A percentile compares a stretch with the other conserved stretches of the same genome.
phyloP scores from a whole-genome alignment of 129 eudicot species.

The Arctium lappa region DNA sequence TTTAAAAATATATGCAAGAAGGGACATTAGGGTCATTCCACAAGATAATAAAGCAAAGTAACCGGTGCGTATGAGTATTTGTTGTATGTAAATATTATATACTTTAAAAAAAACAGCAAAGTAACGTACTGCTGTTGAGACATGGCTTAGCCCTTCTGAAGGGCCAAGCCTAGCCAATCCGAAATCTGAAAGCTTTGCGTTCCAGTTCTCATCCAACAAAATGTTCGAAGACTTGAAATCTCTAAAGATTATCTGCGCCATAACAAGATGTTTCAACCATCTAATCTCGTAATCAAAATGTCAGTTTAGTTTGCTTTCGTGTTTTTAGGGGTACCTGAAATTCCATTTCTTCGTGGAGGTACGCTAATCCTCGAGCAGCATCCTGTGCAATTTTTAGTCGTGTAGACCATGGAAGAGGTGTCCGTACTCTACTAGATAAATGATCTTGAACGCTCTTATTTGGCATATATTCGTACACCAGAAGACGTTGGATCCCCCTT shows the following conservation, averaged over 20 bases:
- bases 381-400: conserved; percentile 67
- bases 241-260: conserved; percentile 67
- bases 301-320: background rate
- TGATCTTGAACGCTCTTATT: conserved; percentile 74
- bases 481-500: conserved; percentile 81
- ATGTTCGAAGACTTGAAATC: conserved; percentile 86
- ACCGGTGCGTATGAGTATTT: background rate
- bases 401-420: conserved; percentile 65
- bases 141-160: conserved; percentile 70
- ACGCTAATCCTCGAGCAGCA: conserved; percentile 73
- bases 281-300: background rate
- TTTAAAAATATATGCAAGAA: background rate
- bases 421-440: conserved; percentile 46
- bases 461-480: conserved; percentile 68
- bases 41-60: background rate
- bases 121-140: conserved; percentile 70
- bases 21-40: background rate
- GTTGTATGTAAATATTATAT: no score
- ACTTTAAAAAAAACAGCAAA: background rate
- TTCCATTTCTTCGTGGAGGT: conserved; percentile 87
- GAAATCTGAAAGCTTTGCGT: conserved; percentile 83
- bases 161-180: conserved; percentile 85
- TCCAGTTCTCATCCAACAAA: conserved; percentile 71
- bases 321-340: conserved; percentile 46
- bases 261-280: background rate